Evolutionary conservation across 1,139 yeast genomes (phyloP).

Genomic region (Candida neerlandica): DNA sequence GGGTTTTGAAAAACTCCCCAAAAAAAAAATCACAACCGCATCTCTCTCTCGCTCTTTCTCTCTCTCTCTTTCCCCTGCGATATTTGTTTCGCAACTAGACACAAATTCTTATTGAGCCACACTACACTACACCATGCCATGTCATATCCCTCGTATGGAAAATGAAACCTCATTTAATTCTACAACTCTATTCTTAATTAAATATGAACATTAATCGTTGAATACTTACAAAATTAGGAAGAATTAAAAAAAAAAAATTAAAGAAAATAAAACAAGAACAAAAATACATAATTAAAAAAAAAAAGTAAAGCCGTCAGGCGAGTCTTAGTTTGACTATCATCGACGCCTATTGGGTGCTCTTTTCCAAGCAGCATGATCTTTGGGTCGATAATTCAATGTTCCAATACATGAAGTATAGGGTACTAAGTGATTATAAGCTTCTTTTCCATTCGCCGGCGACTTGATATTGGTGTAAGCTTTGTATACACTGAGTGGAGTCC

Average conservation of each 20-base stretch:
- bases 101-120: not conserved
- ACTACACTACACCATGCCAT: too few relatives aligned
- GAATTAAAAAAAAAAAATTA: not conserved
- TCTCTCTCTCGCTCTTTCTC: too few relatives aligned
- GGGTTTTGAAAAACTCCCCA: slow-evolving; percentile 7
- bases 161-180: not conserved
- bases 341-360: slow-evolving; percentile 23
- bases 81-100: not conserved
- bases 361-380: slow-evolving; percentile 23
- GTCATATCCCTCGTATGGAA: too few relatives aligned
- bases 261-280: not conserved
- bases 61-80: too few relatives aligned
- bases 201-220: not conserved
- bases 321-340: not conserved
- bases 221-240: not conserved
- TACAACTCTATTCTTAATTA: not conserved
- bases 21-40: too few relatives aligned
- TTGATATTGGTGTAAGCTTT: slow-evolving; percentile 40
- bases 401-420: slow-evolving; percentile 20
- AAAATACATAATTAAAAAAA: not conserved
- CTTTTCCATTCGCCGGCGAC: slow-evolving; percentile 25
- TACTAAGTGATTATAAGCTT: slow-evolving; percentile 20
- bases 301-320: not conserved
- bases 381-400: slow-evolving; percentile 19
- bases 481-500: slow-evolving; percentile 42